Base-by-base conservation (phyloP, 495 filamentous ascomycete genomes). In the Podospora appendiculata region DNA sequence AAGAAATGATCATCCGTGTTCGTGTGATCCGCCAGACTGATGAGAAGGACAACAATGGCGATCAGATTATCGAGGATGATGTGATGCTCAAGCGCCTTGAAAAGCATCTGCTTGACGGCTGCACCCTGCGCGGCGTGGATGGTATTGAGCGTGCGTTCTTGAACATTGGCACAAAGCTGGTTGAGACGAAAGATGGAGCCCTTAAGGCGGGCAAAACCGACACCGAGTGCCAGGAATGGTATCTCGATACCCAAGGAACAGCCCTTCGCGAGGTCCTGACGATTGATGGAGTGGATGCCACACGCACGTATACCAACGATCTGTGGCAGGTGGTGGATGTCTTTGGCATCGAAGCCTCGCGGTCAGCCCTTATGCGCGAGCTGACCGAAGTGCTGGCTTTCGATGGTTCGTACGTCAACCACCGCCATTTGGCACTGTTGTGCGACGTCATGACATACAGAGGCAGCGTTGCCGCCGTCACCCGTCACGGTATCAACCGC, bases 381-480 rank as follows among this genome's bases (percentile, higher is more conserved):
- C 70, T 97, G 75, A 88, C 83, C 18, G 80, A 86, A 55, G 93
- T 99, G 68, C 71, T 99, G 68, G 87, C 94, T 9, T 96, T 97
- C 57, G 93, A 96, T 60, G 94, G 93, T 77, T 96, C 92, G 8
- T 97, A 99, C 65, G 93, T 99, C 77, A 99, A 99, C 65, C 90
- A 97, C 66, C 90, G 93, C 61, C 93, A 99, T 74, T 78, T 97
- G 72, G 85, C 89, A 16, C 85, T 99, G n/a, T 73, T 99, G 47
- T 89, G 95, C 54, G 93, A 99, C 70, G 89, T 99, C 48, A 99
- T 99, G 93, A 96, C 91, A 14, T 87, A 91, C 48, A 83, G 93
- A 43, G 93, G 93, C 44, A 85, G 86, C 58, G 78, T 99, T 58
- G 95, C 95, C 67, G 91, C 93, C 6, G 90, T 97, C 49, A 97